Evolutionary conservation across 805 yeast species (phyloP), one percentile per base, ranked within the genome.

Genomic region (Saccharomycopsis schoenii): DNA sequence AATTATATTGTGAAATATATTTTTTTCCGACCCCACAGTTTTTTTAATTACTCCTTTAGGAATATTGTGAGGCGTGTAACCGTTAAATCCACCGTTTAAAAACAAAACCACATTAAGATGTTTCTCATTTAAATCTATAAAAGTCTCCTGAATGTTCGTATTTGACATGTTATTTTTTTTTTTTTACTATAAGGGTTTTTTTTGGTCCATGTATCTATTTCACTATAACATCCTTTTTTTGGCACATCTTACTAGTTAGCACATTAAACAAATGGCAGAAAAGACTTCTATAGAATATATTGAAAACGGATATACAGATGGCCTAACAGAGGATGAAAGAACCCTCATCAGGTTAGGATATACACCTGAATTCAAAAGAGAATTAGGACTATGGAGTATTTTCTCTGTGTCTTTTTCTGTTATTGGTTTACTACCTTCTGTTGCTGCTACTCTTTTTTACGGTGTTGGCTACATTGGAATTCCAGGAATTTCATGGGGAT

Each of bases 351-450:
- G 36, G 12, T 47, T 47, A 25, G 92, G 92, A 9, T 86, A 86
- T 70, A 83, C 83, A 68, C 86, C 84, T 68, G 91, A 86, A 67
- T 73, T 86, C 58, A 76, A 76, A 55, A 79, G 92, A 70, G 77
- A 78, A 43, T 86, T 83, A 67, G 76, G 84, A 1, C 80, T 86
- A 1, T 62, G 83, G 52, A 87, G 84, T 69, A 84, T 84, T 24
- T 86, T 86, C 68, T 89, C 88, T 60, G 82, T 85, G 61, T 87
- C 89, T 2, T 85, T 84, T 68, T 79, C 85, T 19, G 84, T 86
- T 68, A 85, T 86, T 89, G 88, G 89, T 10, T 71, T 86, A 56
- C 73, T 85, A 51, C 88, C 88, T 0, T 80, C 86, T 12, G 82
- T 85, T 58, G 80, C 88, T 0, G 80, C 88, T 1, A 76, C 79